Conservation (phyloP, 2,329 filamentous ascomycete genomes). For the Bertia moriformis region DNA sequence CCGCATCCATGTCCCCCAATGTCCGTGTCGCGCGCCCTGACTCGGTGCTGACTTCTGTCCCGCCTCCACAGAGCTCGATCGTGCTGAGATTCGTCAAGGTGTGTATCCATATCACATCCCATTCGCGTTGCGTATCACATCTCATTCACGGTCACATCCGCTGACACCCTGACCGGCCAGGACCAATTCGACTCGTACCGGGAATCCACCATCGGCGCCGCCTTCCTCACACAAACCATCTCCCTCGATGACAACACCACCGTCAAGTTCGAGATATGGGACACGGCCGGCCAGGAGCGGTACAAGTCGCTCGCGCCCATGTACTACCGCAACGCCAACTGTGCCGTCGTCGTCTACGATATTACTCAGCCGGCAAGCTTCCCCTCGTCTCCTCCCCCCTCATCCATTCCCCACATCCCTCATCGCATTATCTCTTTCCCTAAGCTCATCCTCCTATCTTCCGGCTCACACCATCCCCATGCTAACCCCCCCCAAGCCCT, state of each 20-base stretch:
- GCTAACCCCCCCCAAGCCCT: slow-evolving; percentile 49
- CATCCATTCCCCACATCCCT: too few relatives aligned
- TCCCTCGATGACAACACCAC: slow-evolving; percentile 95
- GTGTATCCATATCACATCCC: too few relatives aligned
- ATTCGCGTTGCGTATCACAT: neutral
- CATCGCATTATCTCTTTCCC: too few relatives aligned
- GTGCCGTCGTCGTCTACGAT: slow-evolving; percentile 96
- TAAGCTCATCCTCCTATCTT: slow-evolving; percentile 9
- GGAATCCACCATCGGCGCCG: slow-evolving; percentile 94
- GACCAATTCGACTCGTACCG: slow-evolving; percentile 98
- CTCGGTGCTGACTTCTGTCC: slow-evolving; percentile 10
- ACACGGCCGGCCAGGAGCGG: slow-evolving; percentile 93
- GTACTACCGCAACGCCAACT: slow-evolving; percentile 99
- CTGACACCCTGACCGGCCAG: slow-evolving; percentile 25
- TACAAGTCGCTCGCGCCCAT: slow-evolving; percentile 98
- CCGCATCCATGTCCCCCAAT: neutral
- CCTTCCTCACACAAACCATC: slow-evolving; percentile 97
- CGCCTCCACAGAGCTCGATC: slow-evolving; percentile 64
- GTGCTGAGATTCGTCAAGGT: slow-evolving; percentile 98
- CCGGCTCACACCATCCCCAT: slow-evolving; percentile 1
- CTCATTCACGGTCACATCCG: slow-evolving; percentile 6
- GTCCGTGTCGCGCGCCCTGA: slow-evolving; percentile 3
- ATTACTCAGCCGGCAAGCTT: slow-evolving; percentile 87
- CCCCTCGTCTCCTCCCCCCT: too few relatives aligned
- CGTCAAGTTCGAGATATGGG: slow-evolving; percentile 99